These are phyloP conservation scores for Trichoderma aggressivum DNA, from an alignment of 2,329 filamentous ascomycete species.

Conservation along the genomic window DNA sequence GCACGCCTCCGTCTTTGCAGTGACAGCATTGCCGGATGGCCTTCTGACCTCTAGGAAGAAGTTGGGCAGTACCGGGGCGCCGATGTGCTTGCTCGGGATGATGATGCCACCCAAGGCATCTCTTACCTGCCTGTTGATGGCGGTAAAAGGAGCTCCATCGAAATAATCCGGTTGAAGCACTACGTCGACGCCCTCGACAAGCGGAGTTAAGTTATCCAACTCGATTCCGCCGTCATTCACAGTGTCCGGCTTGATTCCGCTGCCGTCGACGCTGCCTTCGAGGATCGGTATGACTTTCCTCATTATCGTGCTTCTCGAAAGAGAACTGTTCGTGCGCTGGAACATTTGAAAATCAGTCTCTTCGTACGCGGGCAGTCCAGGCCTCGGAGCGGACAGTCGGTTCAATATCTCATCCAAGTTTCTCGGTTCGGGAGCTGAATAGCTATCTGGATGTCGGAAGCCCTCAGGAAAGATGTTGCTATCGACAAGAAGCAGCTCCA, in stretches of 20 bases:
- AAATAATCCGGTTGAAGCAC: not conserved
- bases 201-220: not conserved
- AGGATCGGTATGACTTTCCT: not conserved
- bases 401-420: not conserved
- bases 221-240: not conserved
- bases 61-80: not conserved
- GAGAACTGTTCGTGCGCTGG: not conserved
- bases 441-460: not conserved
- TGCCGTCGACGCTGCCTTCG: not conserved
- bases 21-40: not conserved
- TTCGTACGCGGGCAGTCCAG: not conserved
- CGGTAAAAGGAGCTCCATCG: not conserved
- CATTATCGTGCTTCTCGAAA: not conserved
- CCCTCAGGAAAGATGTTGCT: not conserved
- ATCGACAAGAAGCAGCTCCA: slow-evolving; percentile 6
- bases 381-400: not conserved
- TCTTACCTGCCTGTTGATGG: not conserved
- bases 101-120: not conserved
- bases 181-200: not conserved
- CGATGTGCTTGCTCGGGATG: not conserved
- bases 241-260: too few species aligned
- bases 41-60: not conserved
- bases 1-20: not conserved
- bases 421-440: not conserved
- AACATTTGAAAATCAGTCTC: not conserved